Evolutionary conservation across 768 basidiomycete species (phyloP), one percentile per base, ranked within the genome.

Genomic region (Phlebiopsis gigantea): DNA sequence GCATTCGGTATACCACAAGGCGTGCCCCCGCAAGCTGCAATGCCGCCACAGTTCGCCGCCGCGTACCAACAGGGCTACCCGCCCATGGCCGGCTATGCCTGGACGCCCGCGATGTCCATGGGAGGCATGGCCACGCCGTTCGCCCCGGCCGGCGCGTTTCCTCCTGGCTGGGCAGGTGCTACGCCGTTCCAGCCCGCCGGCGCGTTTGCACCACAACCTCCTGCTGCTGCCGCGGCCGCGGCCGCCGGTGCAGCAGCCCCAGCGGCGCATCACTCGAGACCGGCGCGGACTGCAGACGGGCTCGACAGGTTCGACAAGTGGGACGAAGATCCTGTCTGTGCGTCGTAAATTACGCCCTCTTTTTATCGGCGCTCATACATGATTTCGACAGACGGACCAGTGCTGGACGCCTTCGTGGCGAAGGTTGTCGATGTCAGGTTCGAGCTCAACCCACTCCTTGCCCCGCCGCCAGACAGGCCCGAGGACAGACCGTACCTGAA

Each of bases 361-460:
- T n/a, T 42, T 26, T 28, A 8, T 24, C 46, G 21, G 10, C 6
- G 26, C 39, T n/a, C 34, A 8, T 12, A 5, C 5, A 6, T 44
- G 15, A 22, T 25, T 48, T 12, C 21, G 21, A 25, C 67, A 85
- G 84, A 90, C 65, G 84, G 86, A 0, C 87, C 89, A 1, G 87
- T 90, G 9, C 73, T 91, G 2, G 79, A 80, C 10, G 82, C 88
- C 0, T 79, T 85, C 61, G 66, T 85, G 19, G 67, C 77, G 17
- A 75, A 73, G 49, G 70, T 80, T 24, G 77, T 88, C 9, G 62
- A 71, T 0, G 82, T 81, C 1, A 59, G 61, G 5, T 60, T 84
- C 5, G 67, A 70, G 46, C 56, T 90, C 30, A 90, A 90, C 64
- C 87, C 88, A 0, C 74, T 89, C 24, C 72, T 90, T 15, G 63